Conservation (phyloP, 306 rosid species). For the Calophaca sinica region DNA sequence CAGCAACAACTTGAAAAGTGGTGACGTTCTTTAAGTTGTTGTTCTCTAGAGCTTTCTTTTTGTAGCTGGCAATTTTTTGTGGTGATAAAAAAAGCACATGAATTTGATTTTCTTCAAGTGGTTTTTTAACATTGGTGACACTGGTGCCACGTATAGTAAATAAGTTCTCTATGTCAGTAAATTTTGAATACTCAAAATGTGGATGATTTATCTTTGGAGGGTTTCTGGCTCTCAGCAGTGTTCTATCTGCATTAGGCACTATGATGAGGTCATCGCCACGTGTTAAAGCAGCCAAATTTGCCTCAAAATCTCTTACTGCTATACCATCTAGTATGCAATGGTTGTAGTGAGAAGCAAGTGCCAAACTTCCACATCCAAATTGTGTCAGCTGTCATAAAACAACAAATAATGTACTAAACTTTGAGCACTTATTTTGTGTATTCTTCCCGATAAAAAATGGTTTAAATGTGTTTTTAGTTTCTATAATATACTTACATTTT, state of each 20-base stretch:
- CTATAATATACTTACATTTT: no score
- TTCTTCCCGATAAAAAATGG: no score
- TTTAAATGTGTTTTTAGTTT: no score
- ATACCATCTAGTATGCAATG: slow-evolving; percentile 64
- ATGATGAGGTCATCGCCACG: slow-evolving; percentile 42
- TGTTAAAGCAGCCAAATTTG: slow-evolving; percentile 60
- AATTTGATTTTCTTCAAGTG: slow-evolving; percentile 22
- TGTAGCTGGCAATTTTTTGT: slow-evolving; percentile 44
- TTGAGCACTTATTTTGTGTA: no score
- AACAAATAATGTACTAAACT: not conserved
- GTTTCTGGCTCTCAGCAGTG: slow-evolving; percentile 54
- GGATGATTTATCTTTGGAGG: slow-evolving; percentile 60
- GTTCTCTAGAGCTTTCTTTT: slow-evolving; percentile 43
- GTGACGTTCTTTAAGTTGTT: slow-evolving; percentile 39
- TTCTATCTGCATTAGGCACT: slow-evolving; percentile 54
- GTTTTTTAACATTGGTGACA: not conserved
- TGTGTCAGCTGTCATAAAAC: slow-evolving; percentile 55
- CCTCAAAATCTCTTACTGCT: slow-evolving; percentile 54
- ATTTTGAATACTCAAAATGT: slow-evolving; percentile 61
- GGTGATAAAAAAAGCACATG: slow-evolving; percentile 48
- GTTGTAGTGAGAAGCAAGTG: slow-evolving; percentile 60
- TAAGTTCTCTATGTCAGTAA: not conserved
- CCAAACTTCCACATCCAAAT: slow-evolving; percentile 67
- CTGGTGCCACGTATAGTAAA: slow-evolving; percentile 47
- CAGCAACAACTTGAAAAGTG: slow-evolving; percentile 61